Evolutionary conservation across 257 asterid genomes (phyloP).

Genomic region (Fraxinus excelsior): DNA sequence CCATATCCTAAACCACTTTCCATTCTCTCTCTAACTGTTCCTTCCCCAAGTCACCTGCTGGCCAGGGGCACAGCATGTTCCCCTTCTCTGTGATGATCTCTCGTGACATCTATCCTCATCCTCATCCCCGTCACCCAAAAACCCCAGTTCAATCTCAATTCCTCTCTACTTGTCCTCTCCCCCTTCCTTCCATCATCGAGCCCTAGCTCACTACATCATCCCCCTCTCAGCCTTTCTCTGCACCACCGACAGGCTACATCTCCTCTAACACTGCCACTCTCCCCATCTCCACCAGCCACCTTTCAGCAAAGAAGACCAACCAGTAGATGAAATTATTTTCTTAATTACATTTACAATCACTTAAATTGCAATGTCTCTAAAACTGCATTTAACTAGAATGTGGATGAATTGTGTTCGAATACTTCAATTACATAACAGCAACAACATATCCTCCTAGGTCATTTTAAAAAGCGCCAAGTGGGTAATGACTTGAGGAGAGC

Average conservation of each 20-base stretch:
- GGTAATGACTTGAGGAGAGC: not conserved
- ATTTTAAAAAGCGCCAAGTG: not conserved
- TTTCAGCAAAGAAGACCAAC: not conserved
- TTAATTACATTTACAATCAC: not conserved
- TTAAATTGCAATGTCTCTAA: not conserved
- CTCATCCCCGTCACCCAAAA: not conserved
- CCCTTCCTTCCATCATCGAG: not conserved
- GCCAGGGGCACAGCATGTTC: not conserved
- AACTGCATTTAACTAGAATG: not conserved
- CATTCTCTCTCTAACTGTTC: not conserved
- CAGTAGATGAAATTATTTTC: not conserved
- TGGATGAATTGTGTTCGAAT: not conserved
- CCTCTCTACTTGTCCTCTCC: not conserved
- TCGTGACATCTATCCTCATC: not conserved
- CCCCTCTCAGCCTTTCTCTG: not conserved
- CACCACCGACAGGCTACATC: not conserved
- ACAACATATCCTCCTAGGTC: not conserved
- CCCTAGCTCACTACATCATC: not conserved
- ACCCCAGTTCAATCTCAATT: not conserved
- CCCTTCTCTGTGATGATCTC: not conserved
- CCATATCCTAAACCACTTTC: not conserved
- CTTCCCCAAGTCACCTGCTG: not conserved
- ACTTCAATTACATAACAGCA: not conserved
- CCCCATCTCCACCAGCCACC: not conserved
- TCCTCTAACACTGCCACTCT: not conserved